These are phyloP conservation scores for Xenoacremonium recifei DNA, from an alignment of 2,329 filamentous ascomycete genomes.

Conservation along the genomic window DNA sequence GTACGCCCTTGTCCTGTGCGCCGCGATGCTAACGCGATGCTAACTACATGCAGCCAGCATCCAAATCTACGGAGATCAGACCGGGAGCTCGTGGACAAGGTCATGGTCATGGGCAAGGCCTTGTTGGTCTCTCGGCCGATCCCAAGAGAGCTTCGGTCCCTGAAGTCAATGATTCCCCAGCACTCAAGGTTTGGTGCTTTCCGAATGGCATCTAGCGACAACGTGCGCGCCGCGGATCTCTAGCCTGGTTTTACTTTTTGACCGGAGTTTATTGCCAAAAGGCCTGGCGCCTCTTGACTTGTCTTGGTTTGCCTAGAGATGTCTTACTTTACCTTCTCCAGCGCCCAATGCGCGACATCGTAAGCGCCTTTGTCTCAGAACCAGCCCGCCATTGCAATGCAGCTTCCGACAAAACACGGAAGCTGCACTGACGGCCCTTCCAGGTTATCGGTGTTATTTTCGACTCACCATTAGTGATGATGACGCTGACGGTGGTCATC, in stretches of 20 bases:
- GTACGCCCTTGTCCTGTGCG: slow-evolving; percentile 14
- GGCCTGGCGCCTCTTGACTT: background rate
- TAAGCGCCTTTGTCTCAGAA: background rate
- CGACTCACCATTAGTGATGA: background rate
- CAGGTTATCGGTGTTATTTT: background rate
- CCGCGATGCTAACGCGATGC: slow-evolving; percentile 13
- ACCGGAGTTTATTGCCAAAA: no score
- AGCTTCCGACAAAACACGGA: background rate
- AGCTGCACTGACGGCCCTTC: background rate
- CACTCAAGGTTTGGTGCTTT: no score
- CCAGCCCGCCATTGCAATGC: background rate
- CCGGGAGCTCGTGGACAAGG: no score
- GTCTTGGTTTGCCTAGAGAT: background rate
- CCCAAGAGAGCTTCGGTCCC: no score
- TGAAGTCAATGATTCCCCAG: no score
- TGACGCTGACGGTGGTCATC: background rate
- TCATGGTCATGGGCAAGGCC: no score
- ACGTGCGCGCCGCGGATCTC: no score
- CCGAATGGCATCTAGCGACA: no score
- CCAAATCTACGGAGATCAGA: background rate
- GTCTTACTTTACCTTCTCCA: background rate
- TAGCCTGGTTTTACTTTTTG: no score
- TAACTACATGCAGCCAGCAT: slow-evolving; percentile 18
- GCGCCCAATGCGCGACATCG: background rate
- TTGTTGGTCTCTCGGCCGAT: no score